A percentile compares a stretch with the other conserved stretches of the same genome.
Evolutionary conservation across 2,329 filamentous ascomycete genomes (phyloP).

Genomic region (Chaetomium strumarium): DNA sequence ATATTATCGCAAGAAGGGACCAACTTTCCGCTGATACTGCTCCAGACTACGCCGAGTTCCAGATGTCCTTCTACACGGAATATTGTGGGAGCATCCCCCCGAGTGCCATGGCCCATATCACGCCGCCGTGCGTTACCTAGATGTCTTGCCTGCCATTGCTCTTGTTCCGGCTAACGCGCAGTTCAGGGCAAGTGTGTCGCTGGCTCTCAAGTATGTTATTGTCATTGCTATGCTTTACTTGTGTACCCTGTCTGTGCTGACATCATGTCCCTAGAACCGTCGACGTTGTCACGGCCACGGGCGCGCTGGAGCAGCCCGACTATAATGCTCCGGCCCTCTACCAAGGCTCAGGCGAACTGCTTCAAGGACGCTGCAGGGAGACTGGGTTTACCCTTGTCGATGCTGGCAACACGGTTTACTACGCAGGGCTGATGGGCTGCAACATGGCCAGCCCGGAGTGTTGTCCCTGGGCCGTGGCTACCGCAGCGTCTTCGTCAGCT

Average conservation of each 20-base stretch:
- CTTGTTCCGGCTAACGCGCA: neutral
- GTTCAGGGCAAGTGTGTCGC: constrained; percentile 17
- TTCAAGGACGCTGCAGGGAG: constrained; percentile 22
- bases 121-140: constrained; percentile 19
- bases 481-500: neutral
- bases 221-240: neutral
- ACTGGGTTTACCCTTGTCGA: constrained; percentile 27
- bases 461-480: constrained; percentile 26
- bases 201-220: constrained; percentile 21
- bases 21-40: neutral
- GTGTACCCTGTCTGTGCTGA: neutral
- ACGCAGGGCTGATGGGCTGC: constrained; percentile 26
- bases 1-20: neutral
- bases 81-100: constrained; percentile 22
- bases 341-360: constrained; percentile 21
- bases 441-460: constrained; percentile 25
- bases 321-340: constrained; percentile 16
- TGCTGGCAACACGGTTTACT: constrained; percentile 25
- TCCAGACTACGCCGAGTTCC: constrained; percentile 16
- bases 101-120: constrained; percentile 13
- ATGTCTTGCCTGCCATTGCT: neutral
- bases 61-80: constrained; percentile 15
- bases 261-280: constrained; percentile 12
- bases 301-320: constrained; percentile 1
- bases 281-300: constrained; percentile 16